Conservation (phyloP, 1,284 basidiomycete species). For the Cryptococcus deneoformans region DNA sequence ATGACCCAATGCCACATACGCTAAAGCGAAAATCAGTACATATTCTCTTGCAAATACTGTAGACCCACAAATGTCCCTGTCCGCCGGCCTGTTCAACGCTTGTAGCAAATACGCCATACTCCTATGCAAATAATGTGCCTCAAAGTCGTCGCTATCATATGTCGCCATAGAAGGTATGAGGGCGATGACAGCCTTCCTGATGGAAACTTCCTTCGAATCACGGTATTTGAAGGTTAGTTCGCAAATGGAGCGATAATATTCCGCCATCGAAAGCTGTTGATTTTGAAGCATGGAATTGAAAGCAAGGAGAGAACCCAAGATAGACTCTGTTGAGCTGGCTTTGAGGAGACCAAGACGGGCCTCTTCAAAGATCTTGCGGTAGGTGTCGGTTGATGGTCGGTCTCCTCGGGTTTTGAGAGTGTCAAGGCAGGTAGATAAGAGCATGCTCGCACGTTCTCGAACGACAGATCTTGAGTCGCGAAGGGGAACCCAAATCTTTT, state of each 20-base stretch:
- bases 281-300: conserved; percentile 89
- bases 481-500: conserved; percentile 84
- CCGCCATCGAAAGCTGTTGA: conserved; percentile 94
- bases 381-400: conserved; percentile 52
- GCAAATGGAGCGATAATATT: conserved; percentile 82
- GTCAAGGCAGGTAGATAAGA: conserved; percentile 83
- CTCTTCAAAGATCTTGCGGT: conserved; percentile 80
- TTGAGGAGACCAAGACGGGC: conserved; percentile 83
- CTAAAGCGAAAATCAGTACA: conserved; percentile 50
- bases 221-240: conserved; percentile 88
- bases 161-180: conserved; percentile 91
- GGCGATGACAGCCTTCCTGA: conserved; percentile 89
- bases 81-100: conserved; percentile 83
- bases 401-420: conserved; percentile 63
- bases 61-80: conserved; percentile 73
- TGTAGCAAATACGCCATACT: conserved; percentile 86
- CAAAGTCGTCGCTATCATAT: conserved; percentile 89
- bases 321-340: conserved; percentile 67
- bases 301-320: conserved; percentile 90
- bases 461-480: conserved; percentile 75
- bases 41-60: conserved; percentile 13
- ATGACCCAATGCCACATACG: conserved; percentile 95
- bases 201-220: conserved; percentile 78
- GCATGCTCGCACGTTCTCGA: conserved; percentile 84
- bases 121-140: conserved; percentile 82